A percentile compares a stretch with the other conserved stretches of the same genome.
Conservation (phyloP, 2,329 filamentous ascomycete species). For the Neonectria faginata region DNA sequence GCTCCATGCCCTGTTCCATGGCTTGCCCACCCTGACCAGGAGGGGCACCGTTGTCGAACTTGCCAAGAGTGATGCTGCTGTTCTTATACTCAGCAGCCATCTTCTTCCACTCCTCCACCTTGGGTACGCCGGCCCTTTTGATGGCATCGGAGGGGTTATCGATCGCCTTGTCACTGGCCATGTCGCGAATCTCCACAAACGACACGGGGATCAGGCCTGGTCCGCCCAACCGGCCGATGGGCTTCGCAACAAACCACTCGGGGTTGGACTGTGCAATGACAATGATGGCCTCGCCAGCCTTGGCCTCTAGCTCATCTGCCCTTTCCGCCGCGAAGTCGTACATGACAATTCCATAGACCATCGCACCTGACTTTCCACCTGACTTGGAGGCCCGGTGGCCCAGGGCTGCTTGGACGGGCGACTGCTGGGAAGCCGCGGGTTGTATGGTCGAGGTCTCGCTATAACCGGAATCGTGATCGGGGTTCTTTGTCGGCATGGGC, state of each 20-base stretch:
- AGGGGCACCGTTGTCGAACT: constrained; percentile 72
- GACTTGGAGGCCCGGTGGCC: constrained; percentile 64
- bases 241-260: constrained; percentile 99
- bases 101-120: constrained; percentile 99
- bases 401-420: constrained; percentile 29
- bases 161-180: constrained; percentile 86
- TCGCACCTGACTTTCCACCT: constrained; percentile 73
- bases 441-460: constrained; percentile 52
- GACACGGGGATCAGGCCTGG: constrained; percentile 96
- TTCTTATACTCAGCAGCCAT: constrained; percentile 99
- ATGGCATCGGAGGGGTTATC: constrained; percentile 87
- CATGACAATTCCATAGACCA: constrained; percentile 97
- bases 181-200: constrained; percentile 96
- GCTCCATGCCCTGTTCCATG: constrained; percentile 78
- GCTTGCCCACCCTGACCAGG: constrained; percentile 55
- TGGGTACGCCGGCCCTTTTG: constrained; percentile 87
- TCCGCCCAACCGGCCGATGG: constrained; percentile 95
- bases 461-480: constrained; percentile 93
- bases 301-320: constrained; percentile 95
- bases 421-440: constrained; percentile 22
- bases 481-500: constrained; percentile 64
- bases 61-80: constrained; percentile 95
- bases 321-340: constrained; percentile 96
- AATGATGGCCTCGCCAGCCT: constrained; percentile 95
- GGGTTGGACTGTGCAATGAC: constrained; percentile 98